These are phyloP conservation scores for Phytopythium sindhum DNA, from an alignment of 352 stramenopile genomes.

Conservation along the genomic window DNA sequence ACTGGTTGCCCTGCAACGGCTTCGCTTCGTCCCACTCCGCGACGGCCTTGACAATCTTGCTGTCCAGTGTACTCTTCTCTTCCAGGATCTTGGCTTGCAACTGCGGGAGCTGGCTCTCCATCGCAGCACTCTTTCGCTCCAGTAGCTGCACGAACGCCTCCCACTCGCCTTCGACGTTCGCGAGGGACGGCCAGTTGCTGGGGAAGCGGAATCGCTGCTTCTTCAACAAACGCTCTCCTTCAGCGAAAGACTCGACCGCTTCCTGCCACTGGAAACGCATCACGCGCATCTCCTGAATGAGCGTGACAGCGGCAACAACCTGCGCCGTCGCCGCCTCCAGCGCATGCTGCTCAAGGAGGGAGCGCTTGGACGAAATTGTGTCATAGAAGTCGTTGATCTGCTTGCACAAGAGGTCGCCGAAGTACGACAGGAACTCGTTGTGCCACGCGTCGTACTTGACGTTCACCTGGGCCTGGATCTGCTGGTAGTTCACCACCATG, in stretches of 20 bases:
- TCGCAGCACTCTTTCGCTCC: slow-evolving; percentile 86
- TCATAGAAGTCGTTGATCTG: slow-evolving; percentile 91
- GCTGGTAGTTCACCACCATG: slow-evolving; percentile 89
- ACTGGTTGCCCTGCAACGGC: slow-evolving; percentile 66
- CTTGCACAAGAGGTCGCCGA: slow-evolving; percentile 92
- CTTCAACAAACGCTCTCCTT: slow-evolving; percentile 95
- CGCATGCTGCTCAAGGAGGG: slow-evolving; percentile 91
- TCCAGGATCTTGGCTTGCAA: slow-evolving; percentile 97
- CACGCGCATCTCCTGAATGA: slow-evolving; percentile 87
- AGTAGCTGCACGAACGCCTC: slow-evolving; percentile 92
- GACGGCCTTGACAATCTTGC: slow-evolving; percentile 75
- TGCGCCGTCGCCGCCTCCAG: slow-evolving; percentile 95
- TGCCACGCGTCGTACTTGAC: slow-evolving; percentile 99
- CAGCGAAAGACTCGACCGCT: slow-evolving; percentile 87
- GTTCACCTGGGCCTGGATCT: slow-evolving; percentile 92
- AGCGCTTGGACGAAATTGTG: slow-evolving; percentile 81
- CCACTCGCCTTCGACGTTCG: slow-evolving; percentile 95
- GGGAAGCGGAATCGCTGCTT: slow-evolving; percentile 95
- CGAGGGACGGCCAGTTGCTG: slow-evolving; percentile 95
- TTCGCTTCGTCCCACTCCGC: slow-evolving; percentile 81
- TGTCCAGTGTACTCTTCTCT: slow-evolving; percentile 91
- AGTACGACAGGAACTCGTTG: slow-evolving; percentile 96
- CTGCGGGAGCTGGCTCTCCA: slow-evolving; percentile 97
- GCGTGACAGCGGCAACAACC: slow-evolving; percentile 91
- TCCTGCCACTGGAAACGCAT: slow-evolving; percentile 72